These are phyloP conservation scores for Vanderwaltozyma polyspora DNA, from an alignment of 805 yeast genomes.

Conservation along the genomic window DNA sequence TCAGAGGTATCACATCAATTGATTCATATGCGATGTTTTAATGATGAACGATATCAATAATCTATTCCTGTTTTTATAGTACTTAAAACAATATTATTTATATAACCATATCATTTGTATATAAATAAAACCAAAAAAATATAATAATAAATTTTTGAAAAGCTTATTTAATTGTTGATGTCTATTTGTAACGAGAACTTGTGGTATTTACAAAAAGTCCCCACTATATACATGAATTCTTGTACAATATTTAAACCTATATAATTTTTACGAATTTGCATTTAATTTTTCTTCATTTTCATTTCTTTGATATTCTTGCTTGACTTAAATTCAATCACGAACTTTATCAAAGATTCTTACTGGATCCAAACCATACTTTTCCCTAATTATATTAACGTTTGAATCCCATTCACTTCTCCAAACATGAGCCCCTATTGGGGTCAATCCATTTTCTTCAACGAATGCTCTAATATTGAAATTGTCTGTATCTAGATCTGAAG, in stretches of 20 bases:
- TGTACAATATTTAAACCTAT: too few species aligned
- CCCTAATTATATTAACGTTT: slow-evolving; percentile 56
- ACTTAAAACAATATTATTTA: too few species aligned
- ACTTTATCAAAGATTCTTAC: slow-evolving; percentile 67
- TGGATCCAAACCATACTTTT: slow-evolving; percentile 54
- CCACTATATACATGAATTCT: too few species aligned
- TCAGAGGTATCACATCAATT: too few species aligned
- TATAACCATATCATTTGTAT: background rate
- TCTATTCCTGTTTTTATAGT: too few species aligned
- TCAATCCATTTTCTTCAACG: slow-evolving; percentile 41
- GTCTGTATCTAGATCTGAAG: slow-evolving; percentile 28
- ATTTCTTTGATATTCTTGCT: background rate
- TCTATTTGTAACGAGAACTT: too few species aligned
- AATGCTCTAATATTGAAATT: slow-evolving; percentile 66
- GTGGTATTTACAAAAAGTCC: too few species aligned
- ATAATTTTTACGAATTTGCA: background rate
- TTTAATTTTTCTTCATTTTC: background rate
- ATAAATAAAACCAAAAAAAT: too few species aligned
- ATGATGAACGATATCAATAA: too few species aligned
- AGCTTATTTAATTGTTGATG: too few species aligned
- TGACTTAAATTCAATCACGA: background rate
- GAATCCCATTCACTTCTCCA: slow-evolving; percentile 85
- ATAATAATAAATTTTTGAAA: too few species aligned
- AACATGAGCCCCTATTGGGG: slow-evolving; percentile 83
- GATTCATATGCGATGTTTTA: too few species aligned